phyloP scores from a whole-genome alignment of 345 rosid species.

The Gossypium turneri region DNA sequence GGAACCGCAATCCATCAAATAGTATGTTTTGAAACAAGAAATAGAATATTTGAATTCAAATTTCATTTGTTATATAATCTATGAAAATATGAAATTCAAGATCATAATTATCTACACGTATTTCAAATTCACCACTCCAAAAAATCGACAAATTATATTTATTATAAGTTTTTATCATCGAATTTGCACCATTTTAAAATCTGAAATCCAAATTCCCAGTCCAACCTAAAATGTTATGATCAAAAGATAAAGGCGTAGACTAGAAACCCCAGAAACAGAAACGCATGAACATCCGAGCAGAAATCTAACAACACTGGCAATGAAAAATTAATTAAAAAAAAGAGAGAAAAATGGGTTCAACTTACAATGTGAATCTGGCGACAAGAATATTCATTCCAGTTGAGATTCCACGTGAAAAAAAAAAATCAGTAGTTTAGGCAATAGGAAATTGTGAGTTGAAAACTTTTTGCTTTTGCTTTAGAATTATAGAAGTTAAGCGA shows the following conservation, averaged over 20 bases:
- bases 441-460: neutral
- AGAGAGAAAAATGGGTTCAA: neutral
- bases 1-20: neutral
- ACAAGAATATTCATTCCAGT: slow-evolving; percentile 5
- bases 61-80: no score
- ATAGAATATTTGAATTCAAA: neutral
- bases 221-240: neutral
- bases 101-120: neutral
- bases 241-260: neutral
- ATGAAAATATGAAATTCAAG: neutral
- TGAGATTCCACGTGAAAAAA: neutral
- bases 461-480: neutral
- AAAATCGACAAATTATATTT: neutral
- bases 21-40: neutral
- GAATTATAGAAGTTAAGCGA: neutral
- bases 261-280: neutral
- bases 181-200: neutral
- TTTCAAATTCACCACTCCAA: neutral
- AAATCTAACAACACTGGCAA: neutral
- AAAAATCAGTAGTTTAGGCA: neutral
- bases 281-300: neutral
- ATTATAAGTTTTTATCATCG: neutral
- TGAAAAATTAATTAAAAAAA: neutral
- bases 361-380: neutral
- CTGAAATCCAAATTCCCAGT: neutral